A percentile compares a stretch with the other conserved stretches of the same genome.
These are phyloP conservation scores for Bruguiera gymnorhiza DNA, from an alignment of 345 rosid genomes.

Conservation along the genomic window DNA sequence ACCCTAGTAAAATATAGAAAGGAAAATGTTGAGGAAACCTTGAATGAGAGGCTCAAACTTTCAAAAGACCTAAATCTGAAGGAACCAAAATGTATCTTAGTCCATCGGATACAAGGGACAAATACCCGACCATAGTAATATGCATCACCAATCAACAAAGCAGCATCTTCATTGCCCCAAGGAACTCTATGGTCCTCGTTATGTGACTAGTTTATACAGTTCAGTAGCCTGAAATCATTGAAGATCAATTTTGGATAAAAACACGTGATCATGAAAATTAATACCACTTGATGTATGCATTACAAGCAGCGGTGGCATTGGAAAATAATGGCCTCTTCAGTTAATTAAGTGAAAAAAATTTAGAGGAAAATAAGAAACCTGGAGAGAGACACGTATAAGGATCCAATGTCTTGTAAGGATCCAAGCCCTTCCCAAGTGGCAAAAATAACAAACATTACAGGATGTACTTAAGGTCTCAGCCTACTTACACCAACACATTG, in stretches of 20 bases:
- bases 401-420: no score
- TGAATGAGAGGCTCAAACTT: background rate
- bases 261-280: background rate
- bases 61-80: slow-evolving; percentile 6
- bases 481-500: no score
- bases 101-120: background rate
- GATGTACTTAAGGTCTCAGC: no score
- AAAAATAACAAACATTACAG: no score
- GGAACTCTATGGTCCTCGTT: slow-evolving; percentile 98
- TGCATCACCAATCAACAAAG: slow-evolving; percentile 94
- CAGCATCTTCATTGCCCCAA: slow-evolving; percentile 98
- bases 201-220: slow-evolving; percentile 89
- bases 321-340: no score
- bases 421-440: no score
- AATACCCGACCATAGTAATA: slow-evolving; percentile 95
- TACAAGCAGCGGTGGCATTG: no score
- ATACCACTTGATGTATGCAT: no score
- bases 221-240: slow-evolving; percentile 70
- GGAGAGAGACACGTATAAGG: no score
- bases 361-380: no score
- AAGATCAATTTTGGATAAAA: background rate
- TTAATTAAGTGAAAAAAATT: no score
- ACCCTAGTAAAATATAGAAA: slow-evolving; percentile 41
- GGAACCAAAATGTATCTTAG: background rate
- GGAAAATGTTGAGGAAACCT: background rate